Base-by-base conservation (phyloP, 1,284 basidiomycete species). In the Rugosomyces carneus region DNA sequence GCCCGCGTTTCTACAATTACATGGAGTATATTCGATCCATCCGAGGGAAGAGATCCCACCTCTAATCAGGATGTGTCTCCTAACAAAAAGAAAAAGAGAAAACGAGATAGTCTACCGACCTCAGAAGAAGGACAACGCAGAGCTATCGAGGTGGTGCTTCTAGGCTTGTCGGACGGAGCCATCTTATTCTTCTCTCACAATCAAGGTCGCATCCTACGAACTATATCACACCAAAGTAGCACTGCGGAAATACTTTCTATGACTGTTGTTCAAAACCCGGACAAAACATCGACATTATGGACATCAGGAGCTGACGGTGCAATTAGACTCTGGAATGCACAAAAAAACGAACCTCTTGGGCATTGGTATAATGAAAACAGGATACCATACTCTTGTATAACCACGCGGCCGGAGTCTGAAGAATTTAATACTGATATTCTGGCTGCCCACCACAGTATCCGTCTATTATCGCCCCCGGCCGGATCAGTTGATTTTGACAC, bases 101-200 rank as follows among this genome's bases (percentile, higher is more conserved):
- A 75, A 60, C 60, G 65, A 42, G 70, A 72, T 52, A 68, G 62
- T 53, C 52, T 57, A 29, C 55, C 57, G 45, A 56, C 49, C 10
- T 60, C 56, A n/a, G 58, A 61, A 37, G 48, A 56, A 32, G 36
- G 42, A 20, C 48, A 52, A 27, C 57, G 48, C 39, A 52, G 55
- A 23, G 48, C 60, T n/a, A 60, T 67, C 36, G 64, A 72, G 49
- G 68, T 75, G 3, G 69, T 83, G 16, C 63, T 75, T 16, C 61
- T 84, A 31, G 81, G 80, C 20, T 67, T 83, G 40, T 73, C 77
- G 9, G 71, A 80, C 58, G 81, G 81, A 27, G 66, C 70, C 15
- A 57, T 81, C 15, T 53, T 70, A 3, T 64, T 81, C 44, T 84
- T 80, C 59, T 82, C 81, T 15, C 76, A 78, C 0, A 68, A 66